Percentiles rank a stretch among this genome's conserved stretches.
phyloP scores from a whole-genome alignment of 495 filamentous ascomycete species.

The Rhypophila decipiens region DNA sequence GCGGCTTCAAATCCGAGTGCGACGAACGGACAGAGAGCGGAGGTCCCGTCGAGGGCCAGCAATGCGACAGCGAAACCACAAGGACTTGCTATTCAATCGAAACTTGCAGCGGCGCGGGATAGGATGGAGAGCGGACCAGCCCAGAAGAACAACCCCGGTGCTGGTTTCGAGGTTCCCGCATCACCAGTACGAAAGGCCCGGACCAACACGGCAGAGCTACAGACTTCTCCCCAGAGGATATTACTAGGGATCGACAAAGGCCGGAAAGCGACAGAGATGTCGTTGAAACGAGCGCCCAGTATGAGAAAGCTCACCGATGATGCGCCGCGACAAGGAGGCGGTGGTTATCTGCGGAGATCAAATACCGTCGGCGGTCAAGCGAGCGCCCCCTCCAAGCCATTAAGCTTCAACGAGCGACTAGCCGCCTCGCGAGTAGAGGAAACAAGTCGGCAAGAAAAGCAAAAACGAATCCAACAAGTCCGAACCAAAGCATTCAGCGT shows the following conservation, averaged over 20 bases:
- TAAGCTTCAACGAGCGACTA: constrained; percentile 83
- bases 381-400: constrained; percentile 41
- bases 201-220: constrained; percentile 39
- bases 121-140: constrained; percentile 29
- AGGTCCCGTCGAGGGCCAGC: too few species aligned
- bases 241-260: constrained; percentile 88
- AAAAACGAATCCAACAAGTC: constrained; percentile 45
- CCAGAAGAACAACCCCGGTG: too few species aligned
- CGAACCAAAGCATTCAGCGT: constrained; percentile 70
- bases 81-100: constrained; percentile 20
- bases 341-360: constrained; percentile 38
- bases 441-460: constrained; percentile 47
- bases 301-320: constrained; percentile 27
- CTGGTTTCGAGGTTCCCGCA: constrained; percentile 66
- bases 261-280: constrained; percentile 73
- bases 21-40: constrained; percentile 18
- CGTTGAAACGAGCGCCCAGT: constrained; percentile 67
- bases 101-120: constrained; percentile 18
- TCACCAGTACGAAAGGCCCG: constrained; percentile 61
- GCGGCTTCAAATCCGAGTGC: too few species aligned
- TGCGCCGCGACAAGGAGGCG: constrained; percentile 12
- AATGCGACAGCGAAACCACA: too few species aligned
- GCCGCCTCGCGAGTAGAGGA: constrained; percentile 59
- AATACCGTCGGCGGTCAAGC: constrained; percentile 25
- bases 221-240: constrained; percentile 71